A percentile compares a stretch with the other conserved stretches of the same genome.
These are phyloP conservation scores for Neonectria hederae DNA, from an alignment of 2,329 filamentous ascomycete genomes.

Conservation along the genomic window DNA sequence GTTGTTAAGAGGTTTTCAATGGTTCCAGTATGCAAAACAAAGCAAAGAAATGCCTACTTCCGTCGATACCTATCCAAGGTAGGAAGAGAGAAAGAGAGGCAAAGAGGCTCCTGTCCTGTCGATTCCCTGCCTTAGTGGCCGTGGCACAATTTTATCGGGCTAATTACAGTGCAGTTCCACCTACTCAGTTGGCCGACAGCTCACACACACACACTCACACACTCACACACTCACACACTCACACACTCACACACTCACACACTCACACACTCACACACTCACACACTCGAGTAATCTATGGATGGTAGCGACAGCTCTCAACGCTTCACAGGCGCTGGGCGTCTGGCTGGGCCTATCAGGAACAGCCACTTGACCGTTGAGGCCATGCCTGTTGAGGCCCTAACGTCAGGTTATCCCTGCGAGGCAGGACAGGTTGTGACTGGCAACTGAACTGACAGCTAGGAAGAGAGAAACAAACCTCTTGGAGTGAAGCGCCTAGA, in stretches of 20 bases:
- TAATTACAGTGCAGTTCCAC: neutral
- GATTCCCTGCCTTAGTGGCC: neutral
- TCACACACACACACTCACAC: too few species aligned
- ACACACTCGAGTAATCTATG: too few species aligned
- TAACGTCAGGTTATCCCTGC: neutral
- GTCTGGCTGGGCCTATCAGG: slow-evolving; percentile 18
- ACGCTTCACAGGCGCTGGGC: slow-evolving; percentile 14
- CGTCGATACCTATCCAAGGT: neutral
- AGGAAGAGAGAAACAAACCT: neutral
- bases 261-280: too few species aligned
- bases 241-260: neutral
- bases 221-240: too few species aligned
- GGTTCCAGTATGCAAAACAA: slow-evolving; percentile 16
- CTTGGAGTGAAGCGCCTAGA: neutral
- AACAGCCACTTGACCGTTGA: slow-evolving; percentile 2
- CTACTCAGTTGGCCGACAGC: neutral
- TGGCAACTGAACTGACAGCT: neutral
- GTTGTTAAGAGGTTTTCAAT: slow-evolving; percentile 9
- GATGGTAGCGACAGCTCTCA: neutral
- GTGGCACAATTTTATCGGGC: neutral
- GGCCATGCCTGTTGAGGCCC: slow-evolving; percentile 9
- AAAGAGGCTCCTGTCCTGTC: neutral
- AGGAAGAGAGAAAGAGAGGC: neutral
- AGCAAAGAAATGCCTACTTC: slow-evolving; percentile 12
- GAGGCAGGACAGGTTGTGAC: neutral